Conservation (phyloP, 179 eudicot species). For the Vitellaria paradoxa region DNA sequence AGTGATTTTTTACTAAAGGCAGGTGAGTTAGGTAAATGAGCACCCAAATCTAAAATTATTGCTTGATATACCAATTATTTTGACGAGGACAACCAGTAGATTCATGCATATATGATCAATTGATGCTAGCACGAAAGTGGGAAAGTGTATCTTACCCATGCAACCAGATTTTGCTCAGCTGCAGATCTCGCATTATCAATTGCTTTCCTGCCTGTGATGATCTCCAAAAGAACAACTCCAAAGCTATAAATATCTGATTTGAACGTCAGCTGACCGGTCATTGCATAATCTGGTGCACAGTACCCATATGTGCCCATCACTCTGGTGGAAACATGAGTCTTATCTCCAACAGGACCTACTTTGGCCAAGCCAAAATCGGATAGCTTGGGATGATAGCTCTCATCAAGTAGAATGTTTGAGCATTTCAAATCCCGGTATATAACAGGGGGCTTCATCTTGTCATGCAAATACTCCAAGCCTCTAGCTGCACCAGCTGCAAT, state of each 20-base stretch:
- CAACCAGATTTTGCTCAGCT: constrained; percentile 56
- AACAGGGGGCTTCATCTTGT: constrained; percentile 66
- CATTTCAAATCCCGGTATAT: constrained; percentile 82
- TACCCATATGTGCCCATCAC: constrained; percentile 85
- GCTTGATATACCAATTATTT: neutral
- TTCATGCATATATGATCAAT: neutral
- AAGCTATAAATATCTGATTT: constrained; percentile 63
- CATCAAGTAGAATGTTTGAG: constrained; percentile 75
- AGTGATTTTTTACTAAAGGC: neutral
- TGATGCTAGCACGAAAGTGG: neutral
- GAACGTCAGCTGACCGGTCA: constrained; percentile 61
- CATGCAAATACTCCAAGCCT: constrained; percentile 78
- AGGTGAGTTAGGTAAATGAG: neutral
- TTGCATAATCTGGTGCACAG: constrained; percentile 91
- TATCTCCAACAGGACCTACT: constrained; percentile 65
- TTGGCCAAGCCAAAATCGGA: constrained; percentile 86
- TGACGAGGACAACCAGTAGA: neutral
- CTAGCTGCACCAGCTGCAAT: constrained; percentile 87
- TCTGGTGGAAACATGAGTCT: constrained; percentile 58
- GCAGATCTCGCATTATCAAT: constrained; percentile 38
- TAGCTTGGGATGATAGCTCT: constrained; percentile 60
- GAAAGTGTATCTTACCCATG: constrained; percentile 43
- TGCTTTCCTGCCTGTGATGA: constrained; percentile 65
- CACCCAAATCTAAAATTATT: neutral
- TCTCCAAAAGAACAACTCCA: constrained; percentile 61